Conservation (phyloP, 257 asterid genomes). For the Eustoma russellianum region DNA sequence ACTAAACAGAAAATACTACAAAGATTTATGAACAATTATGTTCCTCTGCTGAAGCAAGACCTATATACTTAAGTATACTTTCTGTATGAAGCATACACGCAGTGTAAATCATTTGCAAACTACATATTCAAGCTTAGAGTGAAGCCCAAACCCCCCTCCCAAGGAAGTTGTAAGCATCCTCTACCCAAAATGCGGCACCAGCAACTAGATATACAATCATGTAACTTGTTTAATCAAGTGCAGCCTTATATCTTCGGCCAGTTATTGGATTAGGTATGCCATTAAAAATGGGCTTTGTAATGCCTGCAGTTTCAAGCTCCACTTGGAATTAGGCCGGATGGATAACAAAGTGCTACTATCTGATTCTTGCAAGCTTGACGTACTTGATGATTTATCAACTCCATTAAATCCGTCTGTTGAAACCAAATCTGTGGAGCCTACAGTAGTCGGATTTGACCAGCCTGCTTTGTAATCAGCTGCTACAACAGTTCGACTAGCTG, state of each 20-base stretch:
- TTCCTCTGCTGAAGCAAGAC: too few relatives aligned
- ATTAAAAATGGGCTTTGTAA: conserved; percentile 67
- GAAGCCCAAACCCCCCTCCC: too few relatives aligned
- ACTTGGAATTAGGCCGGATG: conserved; percentile 53
- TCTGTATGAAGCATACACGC: too few relatives aligned
- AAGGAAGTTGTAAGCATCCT: too few relatives aligned
- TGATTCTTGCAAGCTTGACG: conserved; percentile 64
- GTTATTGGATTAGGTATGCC: conserved; percentile 55
- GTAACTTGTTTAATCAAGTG: conserved; percentile 46
- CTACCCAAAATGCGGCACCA: not conserved
- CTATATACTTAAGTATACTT: too few relatives aligned
- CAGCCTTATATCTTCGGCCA: conserved; percentile 56
- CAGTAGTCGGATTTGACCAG: conserved; percentile 24
- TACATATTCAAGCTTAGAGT: too few relatives aligned
- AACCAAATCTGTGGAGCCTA: conserved; percentile 42
- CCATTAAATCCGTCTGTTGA: conserved; percentile 32
- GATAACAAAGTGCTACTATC: conserved; percentile 45
- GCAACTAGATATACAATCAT: not conserved
- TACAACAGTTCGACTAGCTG: conserved; percentile 27
- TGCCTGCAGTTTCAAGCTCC: conserved; percentile 72
- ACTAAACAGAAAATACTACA: too few relatives aligned
- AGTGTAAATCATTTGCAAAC: too few relatives aligned
- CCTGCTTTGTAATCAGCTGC: conserved; percentile 46
- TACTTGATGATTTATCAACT: conserved; percentile 62
- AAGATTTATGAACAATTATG: too few relatives aligned